Evolutionary conservation across 1,139 yeast species (phyloP).

Genomic region (Nakaseomyces bracarensis): DNA sequence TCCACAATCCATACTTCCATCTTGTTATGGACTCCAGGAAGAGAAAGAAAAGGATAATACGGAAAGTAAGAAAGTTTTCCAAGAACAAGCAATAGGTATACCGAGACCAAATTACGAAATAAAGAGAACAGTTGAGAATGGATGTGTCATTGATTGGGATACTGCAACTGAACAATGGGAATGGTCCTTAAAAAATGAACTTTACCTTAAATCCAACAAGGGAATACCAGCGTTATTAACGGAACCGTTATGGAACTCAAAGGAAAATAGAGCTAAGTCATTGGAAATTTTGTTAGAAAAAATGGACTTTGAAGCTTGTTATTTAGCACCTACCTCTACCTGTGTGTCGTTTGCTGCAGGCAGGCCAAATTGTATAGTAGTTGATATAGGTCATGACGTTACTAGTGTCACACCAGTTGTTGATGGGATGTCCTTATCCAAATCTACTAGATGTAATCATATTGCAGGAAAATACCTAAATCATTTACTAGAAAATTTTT

Average conservation of each 20-base stretch:
- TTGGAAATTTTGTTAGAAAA: conserved; percentile 70
- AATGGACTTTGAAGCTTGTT: conserved; percentile 76
- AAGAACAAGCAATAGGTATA: conserved; percentile 48
- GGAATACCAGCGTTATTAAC: conserved; percentile 35
- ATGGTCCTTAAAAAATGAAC: conserved; percentile 38
- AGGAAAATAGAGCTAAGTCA: conserved; percentile 58
- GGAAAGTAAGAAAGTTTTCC: conserved; percentile 33
- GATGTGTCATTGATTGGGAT: conserved; percentile 64
- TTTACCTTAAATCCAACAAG: conserved; percentile 27
- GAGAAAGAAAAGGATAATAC: conserved; percentile 15
- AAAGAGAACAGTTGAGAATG: conserved; percentile 52
- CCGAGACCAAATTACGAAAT: conserved; percentile 49
- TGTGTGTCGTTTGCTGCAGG: conserved; percentile 92
- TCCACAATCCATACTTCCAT: conserved; percentile 70
- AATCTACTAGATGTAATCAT: conserved; percentile 59
- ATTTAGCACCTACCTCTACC: conserved; percentile 76
- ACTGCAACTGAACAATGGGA: conserved; percentile 60
- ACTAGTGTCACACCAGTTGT: conserved; percentile 84
- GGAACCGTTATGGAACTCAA: conserved; percentile 55
- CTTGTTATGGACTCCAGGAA: conserved; percentile 40
- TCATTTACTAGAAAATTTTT: conserved; percentile 18
- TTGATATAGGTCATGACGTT: conserved; percentile 83
- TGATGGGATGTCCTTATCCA: conserved; percentile 81
- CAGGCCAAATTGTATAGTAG: conserved; percentile 85
- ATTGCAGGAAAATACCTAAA: conserved; percentile 54